Conservation (phyloP, 495 filamentous ascomycete species). For the Xylaria palmicola region DNA sequence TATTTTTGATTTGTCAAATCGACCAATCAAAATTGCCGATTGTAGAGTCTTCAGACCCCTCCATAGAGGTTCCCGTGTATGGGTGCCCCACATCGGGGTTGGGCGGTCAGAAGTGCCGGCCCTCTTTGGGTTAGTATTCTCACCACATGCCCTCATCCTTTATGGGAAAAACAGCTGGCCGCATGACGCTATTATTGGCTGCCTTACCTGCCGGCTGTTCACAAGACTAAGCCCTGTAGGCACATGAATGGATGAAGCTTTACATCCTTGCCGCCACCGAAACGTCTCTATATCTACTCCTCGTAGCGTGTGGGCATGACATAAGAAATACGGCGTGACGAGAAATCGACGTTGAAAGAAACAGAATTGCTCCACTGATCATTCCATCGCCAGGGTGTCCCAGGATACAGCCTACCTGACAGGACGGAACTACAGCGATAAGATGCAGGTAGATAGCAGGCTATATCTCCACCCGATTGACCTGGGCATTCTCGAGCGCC, state of each 20-base stretch:
- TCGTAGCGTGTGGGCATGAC: not conserved
- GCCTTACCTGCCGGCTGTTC: not conserved
- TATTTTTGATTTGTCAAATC: not conserved
- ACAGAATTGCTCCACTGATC: not conserved
- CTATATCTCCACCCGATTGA: not conserved
- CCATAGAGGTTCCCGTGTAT: too few species aligned
- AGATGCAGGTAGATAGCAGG: not conserved
- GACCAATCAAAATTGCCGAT: constrained; percentile 4
- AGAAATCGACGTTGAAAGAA: not conserved
- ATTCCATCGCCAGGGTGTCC: not conserved
- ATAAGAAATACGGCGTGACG: not conserved
- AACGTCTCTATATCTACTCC: not conserved
- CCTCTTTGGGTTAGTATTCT: too few species aligned
- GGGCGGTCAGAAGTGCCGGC: not conserved
- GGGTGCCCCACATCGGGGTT: constrained; percentile 4
- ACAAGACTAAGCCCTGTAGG: not conserved
- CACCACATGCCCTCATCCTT: not conserved
- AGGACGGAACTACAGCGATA: not conserved
- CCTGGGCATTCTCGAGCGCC: not conserved
- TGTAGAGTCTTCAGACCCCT: not conserved
- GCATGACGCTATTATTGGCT: not conserved
- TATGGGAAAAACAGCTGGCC: not conserved
- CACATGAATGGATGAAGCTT: not conserved
- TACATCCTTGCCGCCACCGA: not conserved
- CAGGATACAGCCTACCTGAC: too few species aligned